These are phyloP conservation scores for Xerocomellus amylosporus DNA, from an alignment of 768 basidiomycete genomes.

Conservation along the genomic window DNA sequence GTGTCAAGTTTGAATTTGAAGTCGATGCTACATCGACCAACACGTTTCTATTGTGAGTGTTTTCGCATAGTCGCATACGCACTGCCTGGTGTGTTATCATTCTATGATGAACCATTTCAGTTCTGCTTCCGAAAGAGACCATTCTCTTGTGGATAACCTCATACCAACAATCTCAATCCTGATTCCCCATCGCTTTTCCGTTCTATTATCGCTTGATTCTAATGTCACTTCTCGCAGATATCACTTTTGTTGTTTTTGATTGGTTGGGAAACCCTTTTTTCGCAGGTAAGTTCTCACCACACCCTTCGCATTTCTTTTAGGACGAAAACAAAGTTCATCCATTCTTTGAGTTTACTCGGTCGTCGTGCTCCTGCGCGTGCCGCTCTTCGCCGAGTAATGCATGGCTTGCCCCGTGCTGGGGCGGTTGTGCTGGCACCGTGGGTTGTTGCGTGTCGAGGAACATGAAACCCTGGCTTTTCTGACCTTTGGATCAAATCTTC, in stretches of 20 bases:
- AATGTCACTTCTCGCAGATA: constrained; percentile 1
- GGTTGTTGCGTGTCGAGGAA: constrained; percentile 35
- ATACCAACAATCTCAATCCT: constrained; percentile 51
- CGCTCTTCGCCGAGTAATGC: constrained; percentile 40
- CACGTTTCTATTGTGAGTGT: constrained; percentile 12
- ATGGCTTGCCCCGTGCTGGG: constrained; percentile 48
- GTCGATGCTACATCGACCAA: not conserved
- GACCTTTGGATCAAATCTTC: constrained; percentile 28
- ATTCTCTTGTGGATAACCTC: constrained; percentile 71
- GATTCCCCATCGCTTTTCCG: constrained; percentile 27
- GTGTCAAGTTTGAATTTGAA: too few species aligned
- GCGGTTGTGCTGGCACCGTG: constrained; percentile 36
- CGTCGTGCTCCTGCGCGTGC: constrained; percentile 32
- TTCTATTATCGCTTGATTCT: not conserved
- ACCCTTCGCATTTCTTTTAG: constrained; percentile 11
- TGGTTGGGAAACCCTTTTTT: not conserved
- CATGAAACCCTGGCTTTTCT: constrained; percentile 69
- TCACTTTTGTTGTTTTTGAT: not conserved
- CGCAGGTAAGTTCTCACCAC: not conserved
- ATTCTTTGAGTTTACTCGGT: constrained; percentile 66
- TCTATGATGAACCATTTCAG: constrained; percentile 54
- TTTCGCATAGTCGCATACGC: not conserved
- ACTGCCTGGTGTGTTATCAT: not conserved
- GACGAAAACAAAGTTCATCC: constrained; percentile 83
- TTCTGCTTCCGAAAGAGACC: constrained; percentile 83